Conservation (phyloP, 768 basidiomycete species). For the Pulveroboletus sp. region DNA sequence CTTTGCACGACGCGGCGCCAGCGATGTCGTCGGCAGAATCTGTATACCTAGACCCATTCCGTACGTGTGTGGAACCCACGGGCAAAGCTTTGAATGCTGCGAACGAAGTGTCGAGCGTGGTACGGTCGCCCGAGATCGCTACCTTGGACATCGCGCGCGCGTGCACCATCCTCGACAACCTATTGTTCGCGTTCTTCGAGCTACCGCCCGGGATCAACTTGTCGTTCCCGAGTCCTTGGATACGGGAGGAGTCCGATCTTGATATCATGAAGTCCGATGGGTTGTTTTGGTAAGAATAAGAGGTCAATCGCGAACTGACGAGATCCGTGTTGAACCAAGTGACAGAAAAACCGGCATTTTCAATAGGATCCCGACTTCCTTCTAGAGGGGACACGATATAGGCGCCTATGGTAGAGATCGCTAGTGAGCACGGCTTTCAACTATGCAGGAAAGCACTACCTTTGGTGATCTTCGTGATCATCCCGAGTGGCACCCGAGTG, state of each 20-base stretch:
- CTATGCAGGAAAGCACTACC: conserved; percentile 39
- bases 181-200: conserved; percentile 6
- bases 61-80: conserved; percentile 53
- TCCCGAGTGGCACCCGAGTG: conserved; percentile 83
- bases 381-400: conserved; percentile 94
- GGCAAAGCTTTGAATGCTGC: conserved; percentile 81
- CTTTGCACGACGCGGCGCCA: conserved; percentile 64
- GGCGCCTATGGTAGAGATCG: conserved; percentile 51
- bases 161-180: conserved; percentile 30
- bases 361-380: conserved; percentile 81
- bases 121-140: conserved; percentile 32
- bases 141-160: conserved; percentile 20
- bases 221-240: neutral
- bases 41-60: conserved; percentile 43
- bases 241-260: neutral
- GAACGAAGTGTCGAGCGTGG: conserved; percentile 43
- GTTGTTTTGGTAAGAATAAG: conserved; percentile 81
- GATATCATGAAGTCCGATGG: conserved; percentile 31
- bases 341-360: conserved; percentile 86
- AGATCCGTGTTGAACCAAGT: conserved; percentile 73
- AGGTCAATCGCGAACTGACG: conserved; percentile 66
- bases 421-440: neutral
- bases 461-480: conserved; percentile 73
- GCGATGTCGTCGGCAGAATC: conserved; percentile 60
- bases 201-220: neutral